These are phyloP conservation scores for Cadophora sp. DNA, from an alignment of 2,329 filamentous ascomycete species.

Conservation along the genomic window DNA sequence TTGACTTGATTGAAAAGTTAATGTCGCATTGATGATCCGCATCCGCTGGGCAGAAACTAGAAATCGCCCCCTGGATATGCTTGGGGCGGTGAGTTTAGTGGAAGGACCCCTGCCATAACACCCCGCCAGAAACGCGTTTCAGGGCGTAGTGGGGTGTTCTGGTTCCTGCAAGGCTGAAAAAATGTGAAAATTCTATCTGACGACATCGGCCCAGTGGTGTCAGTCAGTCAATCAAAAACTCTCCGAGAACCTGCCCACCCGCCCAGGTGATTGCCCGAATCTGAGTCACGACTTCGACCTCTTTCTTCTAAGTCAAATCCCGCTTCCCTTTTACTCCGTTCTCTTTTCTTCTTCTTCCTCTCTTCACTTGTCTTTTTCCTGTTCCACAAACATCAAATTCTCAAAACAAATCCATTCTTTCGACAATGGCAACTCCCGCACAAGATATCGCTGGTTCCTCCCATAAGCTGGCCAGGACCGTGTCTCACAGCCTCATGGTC, in stretches of 20 bases:
- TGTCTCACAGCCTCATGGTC: slow-evolving; percentile 68
- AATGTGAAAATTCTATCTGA: slow-evolving; percentile 11
- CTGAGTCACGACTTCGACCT: slow-evolving; percentile 15
- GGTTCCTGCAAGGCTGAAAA: background rate
- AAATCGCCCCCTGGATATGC: background rate
- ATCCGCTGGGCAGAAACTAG: slow-evolving; percentile 8
- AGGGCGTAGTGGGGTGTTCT: background rate
- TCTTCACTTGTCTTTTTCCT: background rate
- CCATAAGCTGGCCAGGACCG: slow-evolving; percentile 47
- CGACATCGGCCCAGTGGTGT: slow-evolving; percentile 5
- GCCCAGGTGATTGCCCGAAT: background rate
- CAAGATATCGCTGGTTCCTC: slow-evolving; percentile 55
- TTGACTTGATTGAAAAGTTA: background rate
- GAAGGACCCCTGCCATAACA: background rate
- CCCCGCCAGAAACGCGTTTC: background rate
- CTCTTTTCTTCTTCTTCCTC: background rate
- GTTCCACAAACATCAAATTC: background rate
- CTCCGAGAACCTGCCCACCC: slow-evolving; percentile 2
- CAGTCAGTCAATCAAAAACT: slow-evolving; percentile 1
- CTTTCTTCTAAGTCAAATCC: slow-evolving; percentile 13
- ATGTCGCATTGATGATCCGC: background rate
- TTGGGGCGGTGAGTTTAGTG: background rate
- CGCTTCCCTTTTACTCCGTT: background rate
- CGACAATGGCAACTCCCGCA: slow-evolving; percentile 45
- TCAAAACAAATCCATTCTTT: slow-evolving; percentile 1